phyloP scores from a whole-genome alignment of 2,329 filamentous ascomycete species.

The Venturia carpophila region DNA sequence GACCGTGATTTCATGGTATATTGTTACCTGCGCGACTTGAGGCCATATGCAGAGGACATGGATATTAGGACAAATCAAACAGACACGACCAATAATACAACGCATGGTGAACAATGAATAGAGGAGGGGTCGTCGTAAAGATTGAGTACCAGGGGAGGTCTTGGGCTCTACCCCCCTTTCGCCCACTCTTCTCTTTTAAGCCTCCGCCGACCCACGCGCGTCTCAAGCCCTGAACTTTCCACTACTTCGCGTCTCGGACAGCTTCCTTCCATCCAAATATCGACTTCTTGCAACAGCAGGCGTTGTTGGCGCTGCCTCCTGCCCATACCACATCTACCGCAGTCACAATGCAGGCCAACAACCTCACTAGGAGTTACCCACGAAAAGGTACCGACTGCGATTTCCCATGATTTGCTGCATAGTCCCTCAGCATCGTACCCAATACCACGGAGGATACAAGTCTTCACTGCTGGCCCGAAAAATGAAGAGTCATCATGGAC shows the following conservation, averaged over 20 bases:
- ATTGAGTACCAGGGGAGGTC: background rate
- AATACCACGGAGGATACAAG: background rate
- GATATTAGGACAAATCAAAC: no score
- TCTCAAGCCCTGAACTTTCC: background rate
- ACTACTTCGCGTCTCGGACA: background rate
- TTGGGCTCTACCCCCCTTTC: background rate
- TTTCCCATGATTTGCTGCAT: background rate
- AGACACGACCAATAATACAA: background rate
- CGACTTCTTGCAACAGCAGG: background rate
- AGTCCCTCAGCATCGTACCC: background rate
- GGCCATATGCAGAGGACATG: no score
- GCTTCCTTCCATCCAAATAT: background rate
- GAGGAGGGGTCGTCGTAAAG: no score
- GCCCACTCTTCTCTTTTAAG: background rate
- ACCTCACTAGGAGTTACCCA: slow-evolving; percentile 8
- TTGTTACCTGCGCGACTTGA: no score
- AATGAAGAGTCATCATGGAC: background rate
- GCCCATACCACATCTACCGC: background rate
- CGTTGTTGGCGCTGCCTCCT: slow-evolving; percentile 1
- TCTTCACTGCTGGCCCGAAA: background rate
- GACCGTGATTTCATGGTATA: no score
- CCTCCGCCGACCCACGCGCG: background rate
- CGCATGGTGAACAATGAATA: no score
- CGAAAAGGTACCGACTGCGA: slow-evolving; percentile 4
- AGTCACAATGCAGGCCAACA: slow-evolving; percentile 3